phyloP scores from a whole-genome alignment of 129 eudicot species.

The Lactuca sativa region DNA sequence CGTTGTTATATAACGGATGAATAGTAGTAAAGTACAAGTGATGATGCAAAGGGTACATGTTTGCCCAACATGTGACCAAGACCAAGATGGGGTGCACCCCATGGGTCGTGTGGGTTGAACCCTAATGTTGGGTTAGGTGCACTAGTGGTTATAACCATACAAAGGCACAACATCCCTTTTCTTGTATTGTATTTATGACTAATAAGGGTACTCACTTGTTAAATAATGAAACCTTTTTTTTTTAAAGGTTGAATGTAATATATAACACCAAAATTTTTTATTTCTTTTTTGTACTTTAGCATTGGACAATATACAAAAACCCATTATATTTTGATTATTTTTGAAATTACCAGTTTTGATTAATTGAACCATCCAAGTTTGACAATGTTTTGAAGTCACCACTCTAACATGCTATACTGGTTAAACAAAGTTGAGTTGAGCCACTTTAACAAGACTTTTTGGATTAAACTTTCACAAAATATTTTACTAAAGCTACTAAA shows the following conservation, averaged over 20 bases:
- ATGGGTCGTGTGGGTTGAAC: slow-evolving; percentile 15
- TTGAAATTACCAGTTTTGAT: no score
- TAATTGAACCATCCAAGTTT: no score
- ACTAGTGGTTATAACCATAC: slow-evolving; percentile 23
- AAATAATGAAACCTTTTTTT: background rate
- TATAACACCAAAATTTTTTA: no score
- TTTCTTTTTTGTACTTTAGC: background rate
- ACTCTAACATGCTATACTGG: no score
- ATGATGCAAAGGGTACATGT: slow-evolving; percentile 29
- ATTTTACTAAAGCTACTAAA: no score
- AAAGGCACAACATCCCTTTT: slow-evolving; percentile 9
- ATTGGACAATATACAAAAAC: no score
- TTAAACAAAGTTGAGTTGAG: no score
- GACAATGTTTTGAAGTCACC: no score
- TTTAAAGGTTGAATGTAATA: background rate
- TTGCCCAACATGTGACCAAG: slow-evolving; percentile 14
- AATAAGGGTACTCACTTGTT: slow-evolving; percentile 2
- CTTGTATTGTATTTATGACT: slow-evolving; percentile 18
- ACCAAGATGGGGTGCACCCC: slow-evolving; percentile 26
- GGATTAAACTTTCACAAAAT: no score
- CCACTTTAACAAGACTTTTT: no score
- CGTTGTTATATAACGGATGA: slow-evolving; percentile 49
- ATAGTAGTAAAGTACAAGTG: slow-evolving; percentile 23
- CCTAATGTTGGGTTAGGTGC: background rate
- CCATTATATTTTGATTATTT: no score